A percentile compares a stretch with the other conserved stretches of the same genome.
Conservation (phyloP, 2,329 filamentous ascomycete genomes). For the Furcasterigmium sp. region DNA sequence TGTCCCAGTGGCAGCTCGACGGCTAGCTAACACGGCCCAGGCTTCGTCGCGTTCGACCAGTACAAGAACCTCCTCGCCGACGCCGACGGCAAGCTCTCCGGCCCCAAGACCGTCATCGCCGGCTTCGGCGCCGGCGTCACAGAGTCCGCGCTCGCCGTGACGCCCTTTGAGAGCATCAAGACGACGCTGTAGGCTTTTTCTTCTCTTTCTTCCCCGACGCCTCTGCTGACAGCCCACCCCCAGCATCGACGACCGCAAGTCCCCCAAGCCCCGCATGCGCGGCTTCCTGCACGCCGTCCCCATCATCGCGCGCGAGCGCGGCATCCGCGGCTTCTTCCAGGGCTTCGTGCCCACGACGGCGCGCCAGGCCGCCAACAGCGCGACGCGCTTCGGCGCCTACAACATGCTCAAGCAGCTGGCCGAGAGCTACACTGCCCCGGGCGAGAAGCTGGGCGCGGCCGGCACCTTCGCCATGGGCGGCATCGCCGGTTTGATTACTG, state of each 20-base stretch:
- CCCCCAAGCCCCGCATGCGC: slow-evolving; percentile 75
- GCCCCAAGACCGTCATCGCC: slow-evolving; percentile 84
- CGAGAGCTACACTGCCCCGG: slow-evolving; percentile 85
- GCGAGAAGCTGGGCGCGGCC: slow-evolving; percentile 84
- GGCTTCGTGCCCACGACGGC: slow-evolving; percentile 94
- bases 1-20: not conserved
- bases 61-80: slow-evolving; percentile 83
- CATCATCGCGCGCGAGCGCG: slow-evolving; percentile 83
- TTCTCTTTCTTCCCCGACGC: not conserved
- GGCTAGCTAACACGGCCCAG: slow-evolving; percentile 27
- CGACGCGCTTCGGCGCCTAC: slow-evolving; percentile 85
- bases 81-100: slow-evolving; percentile 80
- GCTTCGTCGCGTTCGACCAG: slow-evolving; percentile 93
- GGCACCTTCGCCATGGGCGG: slow-evolving; percentile 91
- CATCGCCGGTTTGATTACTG: slow-evolving; percentile 83
- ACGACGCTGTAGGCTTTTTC: slow-evolving; percentile 66
- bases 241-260: slow-evolving; percentile 92
- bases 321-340: slow-evolving; percentile 90
- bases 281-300: slow-evolving; percentile 88
- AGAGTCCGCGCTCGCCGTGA: slow-evolving; percentile 88
- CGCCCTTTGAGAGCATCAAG: slow-evolving; percentile 97
- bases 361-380: slow-evolving; percentile 89
- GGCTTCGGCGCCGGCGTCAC: slow-evolving; percentile 94
- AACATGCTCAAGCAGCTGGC: slow-evolving; percentile 87
- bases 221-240: not conserved